phyloP scores from a whole-genome alignment of 1,284 basidiomycete species.

The Austropuccinia psidii region DNA sequence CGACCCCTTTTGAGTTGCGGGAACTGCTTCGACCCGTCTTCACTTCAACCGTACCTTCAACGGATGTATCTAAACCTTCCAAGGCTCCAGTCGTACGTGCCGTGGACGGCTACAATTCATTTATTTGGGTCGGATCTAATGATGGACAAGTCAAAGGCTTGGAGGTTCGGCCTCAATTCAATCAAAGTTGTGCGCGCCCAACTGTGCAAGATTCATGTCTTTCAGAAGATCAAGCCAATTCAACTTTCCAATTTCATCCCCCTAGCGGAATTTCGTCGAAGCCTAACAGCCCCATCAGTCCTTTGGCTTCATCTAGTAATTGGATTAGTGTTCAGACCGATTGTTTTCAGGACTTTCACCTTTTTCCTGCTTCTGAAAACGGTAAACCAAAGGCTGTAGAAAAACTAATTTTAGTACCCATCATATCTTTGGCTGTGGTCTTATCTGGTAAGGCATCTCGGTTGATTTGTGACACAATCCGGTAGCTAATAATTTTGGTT shows the following conservation, averaged over 20 bases:
- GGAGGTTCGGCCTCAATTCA: constrained; percentile 20
- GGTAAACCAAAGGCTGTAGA: constrained; percentile 21
- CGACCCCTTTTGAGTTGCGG: constrained; percentile 11
- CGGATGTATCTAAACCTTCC: constrained; percentile 9
- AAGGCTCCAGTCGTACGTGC: constrained; percentile 29
- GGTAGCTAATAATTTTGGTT: neutral
- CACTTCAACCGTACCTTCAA: neutral
- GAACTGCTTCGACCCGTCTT: constrained; percentile 23
- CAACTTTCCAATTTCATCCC: neutral
- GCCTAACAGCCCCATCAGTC: neutral
- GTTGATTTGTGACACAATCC: neutral
- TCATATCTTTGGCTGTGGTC: constrained; percentile 30
- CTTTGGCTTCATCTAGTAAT: neutral
- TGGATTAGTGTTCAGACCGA: neutral
- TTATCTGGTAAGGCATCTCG: constrained; percentile 31
- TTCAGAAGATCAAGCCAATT: neutral
- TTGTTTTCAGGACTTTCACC: constrained; percentile 35
- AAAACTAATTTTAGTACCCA: constrained; percentile 21
- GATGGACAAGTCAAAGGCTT: constrained; percentile 33
- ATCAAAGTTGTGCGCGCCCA: neutral
- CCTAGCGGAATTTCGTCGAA: constrained; percentile 1
- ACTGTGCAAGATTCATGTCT: neutral
- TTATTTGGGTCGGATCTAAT: constrained; percentile 29
- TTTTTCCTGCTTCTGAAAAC: constrained; percentile 25
- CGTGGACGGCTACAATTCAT: constrained; percentile 28